A percentile compares a stretch with the other conserved stretches of the same genome.
phyloP scores from a whole-genome alignment of 495 filamentous ascomycete genomes.

The Aspergillus bertholletiae region DNA sequence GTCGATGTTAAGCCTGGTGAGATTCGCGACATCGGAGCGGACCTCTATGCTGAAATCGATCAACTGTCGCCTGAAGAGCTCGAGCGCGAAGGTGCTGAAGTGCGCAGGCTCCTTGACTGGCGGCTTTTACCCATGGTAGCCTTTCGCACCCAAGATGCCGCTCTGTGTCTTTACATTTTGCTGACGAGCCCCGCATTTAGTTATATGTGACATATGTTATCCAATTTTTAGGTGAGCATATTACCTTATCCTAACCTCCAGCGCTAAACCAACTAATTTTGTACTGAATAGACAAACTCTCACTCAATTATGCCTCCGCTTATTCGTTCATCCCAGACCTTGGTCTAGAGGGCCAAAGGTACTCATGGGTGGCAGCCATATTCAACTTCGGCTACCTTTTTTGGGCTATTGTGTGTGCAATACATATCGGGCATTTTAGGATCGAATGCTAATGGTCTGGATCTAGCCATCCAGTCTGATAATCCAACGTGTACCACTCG shows the following conservation, averaged over 20 bases:
- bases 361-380: slow-evolving; percentile 50
- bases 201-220: slow-evolving; percentile 37
- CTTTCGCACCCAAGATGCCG: neutral
- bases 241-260: neutral
- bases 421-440: neutral
- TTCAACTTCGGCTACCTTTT: slow-evolving; percentile 52
- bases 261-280: neutral
- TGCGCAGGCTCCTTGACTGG: slow-evolving; percentile 32
- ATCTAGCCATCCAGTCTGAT: slow-evolving; percentile 43
- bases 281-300: slow-evolving; percentile 24
- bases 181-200: slow-evolving; percentile 10
- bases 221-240: slow-evolving; percentile 30
- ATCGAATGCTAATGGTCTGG: neutral
- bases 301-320: slow-evolving; percentile 40
- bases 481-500: slow-evolving; percentile 53
- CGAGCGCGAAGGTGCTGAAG: slow-evolving; percentile 26
- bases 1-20: slow-evolving; percentile 20
- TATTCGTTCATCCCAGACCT: slow-evolving; percentile 36
- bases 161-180: neutral
- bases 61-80: slow-evolving; percentile 31
- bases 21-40: slow-evolving; percentile 28
- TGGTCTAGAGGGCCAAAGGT: slow-evolving; percentile 50
- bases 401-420: slow-evolving; percentile 33
- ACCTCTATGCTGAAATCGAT: slow-evolving; percentile 29
- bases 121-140: slow-evolving; percentile 32